A percentile compares a stretch with the other conserved stretches of the same genome.
These are phyloP conservation scores for Pythium coloratum DNA, from an alignment of 352 stramenopile genomes.

Conservation along the genomic window DNA sequence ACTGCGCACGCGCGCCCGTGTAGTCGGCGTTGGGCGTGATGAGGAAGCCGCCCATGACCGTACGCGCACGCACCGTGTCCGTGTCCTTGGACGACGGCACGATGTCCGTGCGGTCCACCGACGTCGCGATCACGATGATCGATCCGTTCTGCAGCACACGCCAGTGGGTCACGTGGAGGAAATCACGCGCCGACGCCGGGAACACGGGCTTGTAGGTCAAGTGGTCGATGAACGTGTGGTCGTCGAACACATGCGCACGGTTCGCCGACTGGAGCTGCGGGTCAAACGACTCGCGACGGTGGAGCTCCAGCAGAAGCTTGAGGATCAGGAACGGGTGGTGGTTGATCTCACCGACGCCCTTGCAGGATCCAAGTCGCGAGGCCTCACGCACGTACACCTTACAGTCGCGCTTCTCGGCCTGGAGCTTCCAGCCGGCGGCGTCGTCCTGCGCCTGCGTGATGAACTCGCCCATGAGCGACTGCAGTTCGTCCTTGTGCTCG, in stretches of 20 bases:
- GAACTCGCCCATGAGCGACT: constrained; percentile 64
- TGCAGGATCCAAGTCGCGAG: constrained; percentile 48
- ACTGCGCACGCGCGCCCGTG: constrained; percentile 49
- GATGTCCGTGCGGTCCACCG: constrained; percentile 35
- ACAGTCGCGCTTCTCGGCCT: constrained; percentile 53
- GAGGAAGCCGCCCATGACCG: constrained; percentile 62
- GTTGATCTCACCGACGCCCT: constrained; percentile 56
- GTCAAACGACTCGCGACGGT: constrained; percentile 47
- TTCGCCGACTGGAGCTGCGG: constrained; percentile 52
- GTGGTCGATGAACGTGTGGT: constrained; percentile 76
- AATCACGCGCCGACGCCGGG: constrained; percentile 50
- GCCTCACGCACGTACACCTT: constrained; percentile 53
- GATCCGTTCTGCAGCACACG: constrained; percentile 59
- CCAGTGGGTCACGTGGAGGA: constrained; percentile 75
- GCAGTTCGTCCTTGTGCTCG: constrained; percentile 42
- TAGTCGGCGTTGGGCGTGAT: constrained; percentile 63
- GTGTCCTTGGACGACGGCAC: constrained; percentile 34
- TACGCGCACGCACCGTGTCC: constrained; percentile 50
- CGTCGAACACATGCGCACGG: constrained; percentile 57
- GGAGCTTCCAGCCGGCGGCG: constrained; percentile 59
- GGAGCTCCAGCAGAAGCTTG: constrained; percentile 56
- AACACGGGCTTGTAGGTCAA: constrained; percentile 71
- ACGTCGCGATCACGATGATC: constrained; percentile 53
- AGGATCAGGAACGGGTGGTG: constrained; percentile 56
- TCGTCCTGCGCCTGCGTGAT: constrained; percentile 49